Base-by-base conservation (phyloP, 2,329 filamentous ascomycete species). In the Aureobasidium sp. region DNA sequence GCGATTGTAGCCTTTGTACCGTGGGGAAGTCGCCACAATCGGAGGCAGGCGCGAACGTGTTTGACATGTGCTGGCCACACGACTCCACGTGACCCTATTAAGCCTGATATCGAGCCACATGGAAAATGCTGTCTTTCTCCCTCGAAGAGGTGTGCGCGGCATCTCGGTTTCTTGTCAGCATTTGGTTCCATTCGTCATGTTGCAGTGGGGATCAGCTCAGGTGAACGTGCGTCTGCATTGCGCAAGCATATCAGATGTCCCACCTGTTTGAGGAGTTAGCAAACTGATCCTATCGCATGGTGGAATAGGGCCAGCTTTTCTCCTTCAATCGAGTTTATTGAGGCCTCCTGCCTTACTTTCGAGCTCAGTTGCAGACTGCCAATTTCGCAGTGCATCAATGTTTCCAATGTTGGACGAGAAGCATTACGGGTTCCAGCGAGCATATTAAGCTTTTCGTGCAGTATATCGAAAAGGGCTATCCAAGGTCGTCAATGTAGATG, bases 21-120 rank as follows among this genome's bases (percentile, higher is more conserved):
- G 34, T 55, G 51, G 53, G 53, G 39, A 29, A 57, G 10, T 44
- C 53, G 39, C 53, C 53, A 46, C 53, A 44, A 57, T 26, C 26
- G 26, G 7, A 57, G 39, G 27, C 39, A 34, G 29, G 53, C 42
- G 37, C 51, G 51, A 55, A n/a, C 51, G 51, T 55, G 51, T 55
- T 36, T 27, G 23, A 36, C 51, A 41, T 36, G 51, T 42, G 51
- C 5, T 8, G 3, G 15, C 17, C 50, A 39, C 50, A 32, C 51
- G 51, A 20, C 2, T 1, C 9, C 51, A 55, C 51, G 51, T 55
- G 51, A 55, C 48, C 27, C 23, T 27, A 27, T 34, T 46, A 1
- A 27, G 15, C 23, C 5, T 41, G 37, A 41, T 7, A 41, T 41
- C 5, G 37, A 41, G 37, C 37, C 37, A 41, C 7, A 41, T 17